phyloP scores from a whole-genome alignment of 495 filamentous ascomycete genomes.

The Stereocaulon alpinum region DNA sequence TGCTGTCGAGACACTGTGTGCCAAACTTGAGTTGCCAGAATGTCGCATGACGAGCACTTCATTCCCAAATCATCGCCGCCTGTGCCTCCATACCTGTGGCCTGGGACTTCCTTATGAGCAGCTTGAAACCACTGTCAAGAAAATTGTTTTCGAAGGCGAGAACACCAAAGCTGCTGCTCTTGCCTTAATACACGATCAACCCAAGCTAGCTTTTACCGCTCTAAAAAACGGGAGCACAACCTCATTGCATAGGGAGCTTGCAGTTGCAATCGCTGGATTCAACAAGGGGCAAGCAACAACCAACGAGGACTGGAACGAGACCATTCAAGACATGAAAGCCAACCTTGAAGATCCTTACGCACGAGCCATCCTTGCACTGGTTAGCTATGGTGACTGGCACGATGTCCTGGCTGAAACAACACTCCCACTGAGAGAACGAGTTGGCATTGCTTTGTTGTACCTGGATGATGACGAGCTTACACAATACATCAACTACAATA shows the following conservation, averaged over 20 bases:
- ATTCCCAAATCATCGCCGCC: conserved; percentile 62
- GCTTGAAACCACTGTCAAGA: conserved; percentile 50
- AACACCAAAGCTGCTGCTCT: conserved; percentile 74
- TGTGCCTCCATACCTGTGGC: conserved; percentile 70
- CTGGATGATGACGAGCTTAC: conserved; percentile 69
- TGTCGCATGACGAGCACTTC: conserved; percentile 46
- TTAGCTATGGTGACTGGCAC: conserved; percentile 79
- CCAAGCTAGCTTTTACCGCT: conserved; percentile 41
- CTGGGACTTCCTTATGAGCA: conserved; percentile 54
- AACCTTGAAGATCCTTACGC: conserved; percentile 74
- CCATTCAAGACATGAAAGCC: conserved; percentile 50
- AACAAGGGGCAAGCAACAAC: conserved; percentile 37
- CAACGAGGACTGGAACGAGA: conserved; percentile 42
- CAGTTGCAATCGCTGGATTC: conserved; percentile 45
- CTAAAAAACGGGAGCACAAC: conserved; percentile 35
- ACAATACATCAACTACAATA: conserved; percentile 54
- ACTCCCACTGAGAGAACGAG: conserved; percentile 72
- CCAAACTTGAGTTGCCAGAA: conserved; percentile 36
- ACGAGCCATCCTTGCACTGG: conserved; percentile 79
- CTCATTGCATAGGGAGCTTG: conserved; percentile 40
- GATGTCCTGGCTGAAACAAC: conserved; percentile 71
- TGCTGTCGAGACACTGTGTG: conserved; percentile 42
- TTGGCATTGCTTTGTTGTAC: conserved; percentile 77
- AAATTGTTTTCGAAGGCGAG: conserved; percentile 46
- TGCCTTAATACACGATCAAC: conserved; percentile 63